Base-by-base conservation (phyloP, 1,284 basidiomycete species). In the Taiwanofungus camphoratus region DNA sequence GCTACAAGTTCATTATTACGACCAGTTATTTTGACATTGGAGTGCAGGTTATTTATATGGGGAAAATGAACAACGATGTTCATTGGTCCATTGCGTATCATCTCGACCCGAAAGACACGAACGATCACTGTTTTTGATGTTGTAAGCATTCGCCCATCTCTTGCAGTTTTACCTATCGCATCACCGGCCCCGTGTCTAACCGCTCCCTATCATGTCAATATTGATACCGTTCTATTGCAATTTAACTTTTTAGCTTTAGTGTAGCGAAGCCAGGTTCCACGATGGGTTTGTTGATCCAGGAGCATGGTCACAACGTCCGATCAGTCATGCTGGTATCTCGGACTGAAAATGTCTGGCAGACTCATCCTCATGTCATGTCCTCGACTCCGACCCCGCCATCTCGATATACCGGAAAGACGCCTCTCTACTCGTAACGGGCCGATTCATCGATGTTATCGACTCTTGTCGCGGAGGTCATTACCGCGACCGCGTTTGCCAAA, bases 231-330 rank as follows among this genome's bases (percentile, higher is more conserved):
- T 51, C 40, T n/a, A n/a, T 43, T 45, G 37, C 39, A 34, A 56
- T 55, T 63, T 61, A 63, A 56, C 58, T 54, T 63, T 63, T 63
- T 61, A 61, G 58, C 61, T 63, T 61, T 60, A 57, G 56, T 47
- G 54, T 62, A 46, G 51, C 51, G 46, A 56, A 55, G 52, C 49
- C 36, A 40, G 49, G 44, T 43, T 44, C 34, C 35, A 36, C 36
- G 39, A 46, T n/a, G 41, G 46, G 33, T 44, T 16, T 19, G 31
- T 37, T 48, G 53, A 33, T 46, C 53, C 53, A 47, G 42, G 37
- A 27, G 27, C 15, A 18, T 46, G 47, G 52, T 39, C 42, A 55
- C 52, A 56, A 43, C 50, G 42, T 45, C 57, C 59, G 60, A 61
- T 61, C 58, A 53, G 48, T 39, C 45, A 42, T 51, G 46, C 52